Evolutionary conservation across 139 green algal genomes (phyloP).

Genomic region (Coccomyxa sp.): DNA sequence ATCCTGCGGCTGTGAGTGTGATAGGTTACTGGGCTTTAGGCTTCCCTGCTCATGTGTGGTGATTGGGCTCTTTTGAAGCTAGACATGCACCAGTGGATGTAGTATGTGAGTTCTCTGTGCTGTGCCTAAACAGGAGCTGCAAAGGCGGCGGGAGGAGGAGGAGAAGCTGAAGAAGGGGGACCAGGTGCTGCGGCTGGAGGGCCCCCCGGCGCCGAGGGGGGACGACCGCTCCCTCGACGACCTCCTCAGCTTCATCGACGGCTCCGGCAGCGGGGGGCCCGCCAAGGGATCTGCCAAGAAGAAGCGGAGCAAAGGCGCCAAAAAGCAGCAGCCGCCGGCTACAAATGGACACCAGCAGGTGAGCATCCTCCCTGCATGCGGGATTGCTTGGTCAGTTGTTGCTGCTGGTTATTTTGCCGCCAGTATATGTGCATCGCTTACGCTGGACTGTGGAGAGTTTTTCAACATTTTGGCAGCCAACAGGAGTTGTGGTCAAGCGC

Average conservation of each 20-base stretch:
- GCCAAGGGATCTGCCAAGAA: neutral
- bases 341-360: neutral
- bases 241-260: conserved; percentile 53
- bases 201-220: neutral
- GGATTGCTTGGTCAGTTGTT: neutral
- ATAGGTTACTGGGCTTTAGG: too few relatives aligned
- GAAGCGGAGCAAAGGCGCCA: neutral
- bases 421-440: too few relatives aligned
- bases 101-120: neutral
- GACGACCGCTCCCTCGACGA: conserved; percentile 47
- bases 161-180: neutral
- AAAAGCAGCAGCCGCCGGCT: neutral
- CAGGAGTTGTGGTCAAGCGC: too few relatives aligned
- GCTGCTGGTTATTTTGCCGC: neutral
- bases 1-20: too few relatives aligned
- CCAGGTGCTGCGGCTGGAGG: conserved; percentile 8
- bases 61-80: neutral
- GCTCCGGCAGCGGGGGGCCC: neutral
- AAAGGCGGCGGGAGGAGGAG: neutral
- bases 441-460: neutral
- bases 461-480: too few relatives aligned
- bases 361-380: neutral
- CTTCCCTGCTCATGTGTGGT: neutral
- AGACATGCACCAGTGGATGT: neutral
- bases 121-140: neutral